Evolutionary conservation across 106 monocot genomes (phyloP), one percentile per base, ranked within the genome.

Genomic region (Xerophyta viscosa): DNA sequence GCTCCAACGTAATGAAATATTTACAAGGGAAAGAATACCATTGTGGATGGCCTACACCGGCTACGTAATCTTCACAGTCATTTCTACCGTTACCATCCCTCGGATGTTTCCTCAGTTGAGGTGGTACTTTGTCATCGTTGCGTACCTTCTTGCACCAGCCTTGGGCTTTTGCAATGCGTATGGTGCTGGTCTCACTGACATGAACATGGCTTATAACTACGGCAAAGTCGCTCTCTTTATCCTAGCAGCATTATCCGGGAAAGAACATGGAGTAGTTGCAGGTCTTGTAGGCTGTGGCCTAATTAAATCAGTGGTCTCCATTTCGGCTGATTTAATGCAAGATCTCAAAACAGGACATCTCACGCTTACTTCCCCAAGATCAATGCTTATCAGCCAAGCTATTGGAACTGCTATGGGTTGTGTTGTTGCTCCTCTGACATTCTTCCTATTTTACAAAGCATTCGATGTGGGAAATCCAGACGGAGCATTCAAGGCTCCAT

Each of bases 321-420:
- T 75, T 14, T 75, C 67, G 11, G 67, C 68, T 9, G 75, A 75
- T 46, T 63, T 75, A 39, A 75, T 68, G 67, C 75, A 75, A 4
- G 75, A 75, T 27, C 67, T 75, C 57, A 75, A 68, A 26, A 68
- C 75, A 3, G 62, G 68, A 6, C 63, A 68, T 45, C 57, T 75
- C 50, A 75, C 75, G 2, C 68, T 63, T 2, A 68, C 94, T 1
- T 94, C 94, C 8, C 81, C 94, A 5, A 55, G 67, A 21, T 84
- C 94, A 3, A 94, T 94, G 94, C 72, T 94, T 37, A 36, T 94
- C 1, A 68, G 84, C 41, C 94, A 94, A 46, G 68, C 75, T 0
- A 31, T 64, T 9, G 75, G 75, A 5, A 68, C 75, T 2, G 67
- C 75, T 2, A 68, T 75, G 28, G 74, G 74, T 4, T 74, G 74